Evolutionary conservation across 768 basidiomycete genomes (phyloP), one percentile per base, ranked within the genome.

Genomic region (Termitomyces sp.): DNA sequence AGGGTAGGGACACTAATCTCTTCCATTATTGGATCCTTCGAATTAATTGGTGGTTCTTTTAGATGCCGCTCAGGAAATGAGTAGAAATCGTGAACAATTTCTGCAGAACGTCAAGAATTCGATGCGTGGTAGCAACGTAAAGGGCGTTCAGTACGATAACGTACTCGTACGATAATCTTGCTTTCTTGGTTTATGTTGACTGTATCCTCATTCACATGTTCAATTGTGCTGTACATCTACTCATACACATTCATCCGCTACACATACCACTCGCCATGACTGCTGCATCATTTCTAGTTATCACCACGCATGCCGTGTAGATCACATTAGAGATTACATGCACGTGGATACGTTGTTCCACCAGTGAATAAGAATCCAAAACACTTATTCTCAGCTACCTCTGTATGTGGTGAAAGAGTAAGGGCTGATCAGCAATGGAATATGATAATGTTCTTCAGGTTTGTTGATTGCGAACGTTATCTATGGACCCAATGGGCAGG

Each of bases 41-140:
- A 37, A 48, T 45, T 65, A 33, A 68, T 58, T 22, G 18, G 27
- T 44, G 36, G 22, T 58, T 20, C 39, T 56, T 36, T 50, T 80
- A 99, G 97, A 98, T 73, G 97, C 97, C 15, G 97, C 97, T 20
- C 85, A 91, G 71, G 96, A 98, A 71, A 83, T 99, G 72, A 88
- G 91, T 66, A 88, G 86, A 78, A 91, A 91, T 71, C 81, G 95
- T 48, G 89, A 94, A 6, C 78, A 82, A 61, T 99, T 98, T 75
- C 67, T 86, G 50, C 72, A 80, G 66, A 95, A 96, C 67, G 97
- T 98, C 69, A 91, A 88, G 76, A 76, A 75, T 42, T 88, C 95
- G 12, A 91, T 99, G 91, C 80, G 83, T 18, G 97, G 97, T 0
- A 84, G 83, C 51, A 73, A 73, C 49, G 81, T 98, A 72, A 89